A percentile compares a stretch with the other conserved stretches of the same genome.
Conservation (phyloP, 352 stramenopile genomes). For the Globisporangium solare region DNA sequence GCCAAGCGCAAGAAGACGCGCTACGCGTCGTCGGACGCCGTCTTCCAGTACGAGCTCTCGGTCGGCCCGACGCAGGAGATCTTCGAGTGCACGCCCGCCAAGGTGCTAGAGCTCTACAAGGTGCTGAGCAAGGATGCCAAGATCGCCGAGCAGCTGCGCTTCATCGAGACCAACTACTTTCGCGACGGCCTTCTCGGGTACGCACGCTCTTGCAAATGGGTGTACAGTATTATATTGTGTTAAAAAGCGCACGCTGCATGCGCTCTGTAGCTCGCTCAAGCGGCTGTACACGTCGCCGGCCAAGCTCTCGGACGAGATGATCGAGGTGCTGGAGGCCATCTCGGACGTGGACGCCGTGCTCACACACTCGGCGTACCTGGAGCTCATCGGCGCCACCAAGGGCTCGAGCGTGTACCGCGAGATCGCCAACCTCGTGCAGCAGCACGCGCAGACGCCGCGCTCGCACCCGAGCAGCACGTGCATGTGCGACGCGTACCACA, state of each 20-base stretch:
- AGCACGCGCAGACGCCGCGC: constrained; percentile 29
- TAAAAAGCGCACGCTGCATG: constrained; percentile 5
- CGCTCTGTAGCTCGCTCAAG: constrained; percentile 35
- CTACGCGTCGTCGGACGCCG: constrained; percentile 18
- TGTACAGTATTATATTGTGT: too few species aligned
- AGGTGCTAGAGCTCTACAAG: constrained; percentile 56
- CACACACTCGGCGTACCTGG: constrained; percentile 46
- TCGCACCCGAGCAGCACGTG: constrained; percentile 33
- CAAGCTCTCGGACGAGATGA: constrained; percentile 64
- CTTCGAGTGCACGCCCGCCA: constrained; percentile 63
- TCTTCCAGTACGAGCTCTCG: constrained; percentile 68
- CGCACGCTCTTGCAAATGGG: too few species aligned
- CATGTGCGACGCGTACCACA: constrained; percentile 70
- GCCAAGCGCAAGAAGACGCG: constrained; percentile 14
- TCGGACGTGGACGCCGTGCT: constrained; percentile 70
- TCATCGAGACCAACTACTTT: constrained; percentile 72
- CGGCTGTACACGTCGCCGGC: constrained; percentile 50
- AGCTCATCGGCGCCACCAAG: constrained; percentile 50
- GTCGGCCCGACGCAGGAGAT: constrained; percentile 44
- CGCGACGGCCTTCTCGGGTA: constrained; percentile 50
- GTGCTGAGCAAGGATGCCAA: constrained; percentile 39
- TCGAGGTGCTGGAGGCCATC: constrained; percentile 66
- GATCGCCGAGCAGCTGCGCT: constrained; percentile 45
- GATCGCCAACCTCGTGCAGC: constrained; percentile 50
- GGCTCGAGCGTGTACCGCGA: constrained; percentile 49